Evolutionary conservation across 768 basidiomycete species (phyloP), one percentile per base, ranked within the genome.

Genomic region (Boletales sp.): DNA sequence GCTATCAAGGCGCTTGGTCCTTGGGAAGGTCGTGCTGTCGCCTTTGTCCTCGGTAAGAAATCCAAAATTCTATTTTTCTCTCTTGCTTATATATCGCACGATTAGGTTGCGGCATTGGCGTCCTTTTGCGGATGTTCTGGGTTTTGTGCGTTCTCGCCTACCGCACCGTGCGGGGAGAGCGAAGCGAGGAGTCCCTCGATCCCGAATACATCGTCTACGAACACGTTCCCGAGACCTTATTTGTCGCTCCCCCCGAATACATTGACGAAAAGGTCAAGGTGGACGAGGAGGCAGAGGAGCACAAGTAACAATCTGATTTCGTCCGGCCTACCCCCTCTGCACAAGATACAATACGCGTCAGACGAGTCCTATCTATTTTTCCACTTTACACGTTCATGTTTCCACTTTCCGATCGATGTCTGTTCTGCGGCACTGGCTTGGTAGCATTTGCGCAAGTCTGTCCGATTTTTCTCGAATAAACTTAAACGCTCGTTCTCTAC

Each of bases 11-110:
- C 78, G 8, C 79, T 92, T 14, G 86, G 88, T 12, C 81, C 81
- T 17, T 91, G 90, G 88, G 90, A 92, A 68, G 88, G 88, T 44
- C 76, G 87, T 43, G 82, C 83, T 10, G 83, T 92, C 14, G 83
- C 90, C 4, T 92, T 92, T 52, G 89, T 92, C 49, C 77, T 92
- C 15, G 90, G 89, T 81, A 44, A 58, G 80, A 74, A 29, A 21
- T 38, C 5, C 4, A 2, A 4, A 9, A 11, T 48, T 1, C 32
- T 15, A 3, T 5, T 41, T 32, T 44, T 17, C 24, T 37, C 12
- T 17, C 36, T 2, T 10, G 6, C 17, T 55, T 21, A 56, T 40
- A 5, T 18, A 32, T 29, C 12, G 10, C 34, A 4, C 43, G 37
- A 43, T 15, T 31, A 89, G 87, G 88, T n/a, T 90, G 87, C 59